Evolutionary conservation across 345 rosid species (phyloP).

Genomic region (Citrus cavaleriei): DNA sequence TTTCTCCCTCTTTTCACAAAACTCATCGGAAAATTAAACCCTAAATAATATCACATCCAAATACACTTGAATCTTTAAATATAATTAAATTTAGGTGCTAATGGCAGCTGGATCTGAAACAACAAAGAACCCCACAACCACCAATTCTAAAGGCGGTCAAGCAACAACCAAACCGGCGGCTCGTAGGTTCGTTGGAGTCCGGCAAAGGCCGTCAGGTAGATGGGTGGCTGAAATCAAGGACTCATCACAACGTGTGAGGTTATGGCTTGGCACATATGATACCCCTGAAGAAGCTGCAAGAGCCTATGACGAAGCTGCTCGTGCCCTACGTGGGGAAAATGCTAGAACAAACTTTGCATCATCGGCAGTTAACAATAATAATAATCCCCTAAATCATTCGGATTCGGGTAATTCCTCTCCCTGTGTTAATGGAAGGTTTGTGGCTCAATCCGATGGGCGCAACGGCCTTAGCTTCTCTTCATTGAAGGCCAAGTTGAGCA

Average conservation of each 20-base stretch:
- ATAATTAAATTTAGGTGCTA: not conserved
- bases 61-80: not conserved
- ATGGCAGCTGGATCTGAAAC: conserved; percentile 43
- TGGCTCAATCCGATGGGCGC: conserved; percentile 19
- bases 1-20: not conserved
- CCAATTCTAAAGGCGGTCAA: conserved; percentile 10
- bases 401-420: conserved; percentile 14
- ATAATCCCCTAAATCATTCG: conserved; percentile 8
- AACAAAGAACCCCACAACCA: conserved; percentile 10
- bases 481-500: conserved; percentile 57
- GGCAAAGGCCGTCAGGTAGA: conserved; percentile 70
- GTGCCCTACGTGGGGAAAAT: conserved; percentile 62
- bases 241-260: conserved; percentile 57
- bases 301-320: conserved; percentile 72
- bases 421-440: conserved; percentile 3
- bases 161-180: conserved; percentile 15
- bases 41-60: not conserved
- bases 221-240: conserved; percentile 85
- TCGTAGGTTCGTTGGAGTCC: conserved; percentile 59
- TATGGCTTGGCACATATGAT: conserved; percentile 74
- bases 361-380: too few species aligned
- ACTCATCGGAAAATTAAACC: not conserved
- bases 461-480: conserved; percentile 53
- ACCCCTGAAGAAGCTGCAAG: conserved; percentile 72
- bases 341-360: conserved; percentile 61